Base-by-base conservation (phyloP, 1,284 basidiomycete species). In the Cryptococcus wingfieldii region DNA sequence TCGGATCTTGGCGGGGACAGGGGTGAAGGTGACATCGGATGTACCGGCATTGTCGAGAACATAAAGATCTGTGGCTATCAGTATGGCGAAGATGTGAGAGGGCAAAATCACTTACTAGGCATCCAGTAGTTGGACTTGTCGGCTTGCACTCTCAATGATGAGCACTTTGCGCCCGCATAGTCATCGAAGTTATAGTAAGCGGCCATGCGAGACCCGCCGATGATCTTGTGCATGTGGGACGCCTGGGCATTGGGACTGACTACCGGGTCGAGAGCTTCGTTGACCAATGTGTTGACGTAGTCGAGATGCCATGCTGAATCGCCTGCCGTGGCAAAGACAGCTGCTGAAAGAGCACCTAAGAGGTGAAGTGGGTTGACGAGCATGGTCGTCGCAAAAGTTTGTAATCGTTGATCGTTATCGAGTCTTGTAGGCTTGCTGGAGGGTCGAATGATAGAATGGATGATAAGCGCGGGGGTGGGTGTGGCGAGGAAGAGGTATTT, bases 91-190 rank as follows among this genome's bases (percentile, higher is more conserved):
- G 19, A 38, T 34, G 4, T 34, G 38, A 38, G 23, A 39, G 45
- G 48, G 45, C 31, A 54, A 28, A 12, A 27, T 18, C 5, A 60
- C 62, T 56, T 41, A 62, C 58, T 55, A 18, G 67, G 67, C 59
- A 63, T 62, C 67, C 67, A 69, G 49, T 71, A 73, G 45, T 68
- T 69, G 1, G 67, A 69, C 59, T 71, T 73, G 63, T 73, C 71
- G 19, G 59, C 67, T 38, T 68, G 62, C 23, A 68, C 41, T 43
- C 50, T 38, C 10, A 61, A 50, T 9, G 62, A 58, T 5, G 65
- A 65, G 55, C 71, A 73, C 4, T 57, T 54, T 3, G 67, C 60
- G 1, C 50, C 50, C 10, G 50, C 43, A 38, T 68, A 64, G 9
- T 62, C 60, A 27, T 55, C 58, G 34, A 47, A 65, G 51, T 67